A percentile compares a stretch with the other conserved stretches of the same genome.
Evolutionary conservation across 768 basidiomycete genomes (phyloP).

Genomic region (Phlebiopsis flavidoalba): DNA sequence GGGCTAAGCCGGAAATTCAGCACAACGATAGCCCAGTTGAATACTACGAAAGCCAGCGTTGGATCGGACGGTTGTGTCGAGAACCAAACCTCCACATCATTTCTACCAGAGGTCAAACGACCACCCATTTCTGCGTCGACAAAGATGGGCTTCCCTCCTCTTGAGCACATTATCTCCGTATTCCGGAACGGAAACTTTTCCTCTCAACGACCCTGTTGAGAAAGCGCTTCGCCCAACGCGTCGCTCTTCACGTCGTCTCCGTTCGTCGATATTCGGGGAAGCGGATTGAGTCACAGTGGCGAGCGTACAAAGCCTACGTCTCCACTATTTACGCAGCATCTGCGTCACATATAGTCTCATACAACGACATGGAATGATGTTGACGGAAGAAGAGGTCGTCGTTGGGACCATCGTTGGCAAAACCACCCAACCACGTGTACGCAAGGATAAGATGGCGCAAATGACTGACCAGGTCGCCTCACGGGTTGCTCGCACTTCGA

Average conservation of each 20-base stretch:
- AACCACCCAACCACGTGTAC: constrained; percentile 44
- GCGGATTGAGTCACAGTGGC: not conserved
- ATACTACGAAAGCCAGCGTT: constrained; percentile 37
- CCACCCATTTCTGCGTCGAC: constrained; percentile 7
- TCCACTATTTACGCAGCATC: constrained; percentile 40
- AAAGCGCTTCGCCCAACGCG: constrained; percentile 13
- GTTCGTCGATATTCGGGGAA: not conserved
- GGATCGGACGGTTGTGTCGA: constrained; percentile 56
- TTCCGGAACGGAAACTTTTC: not conserved
- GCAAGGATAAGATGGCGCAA: constrained; percentile 43
- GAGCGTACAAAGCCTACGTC: constrained; percentile 31
- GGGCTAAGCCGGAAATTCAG: constrained; percentile 56
- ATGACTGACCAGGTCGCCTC: constrained; percentile 46
- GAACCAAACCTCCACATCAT: constrained; percentile 41
- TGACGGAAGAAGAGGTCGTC: constrained; percentile 58
- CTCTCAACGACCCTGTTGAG: not conserved
- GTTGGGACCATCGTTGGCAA: constrained; percentile 61
- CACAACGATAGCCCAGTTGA: constrained; percentile 17
- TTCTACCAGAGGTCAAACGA: constrained; percentile 13
- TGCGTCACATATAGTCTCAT: constrained; percentile 42
- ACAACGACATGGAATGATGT: constrained; percentile 29
- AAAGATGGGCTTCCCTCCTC: constrained; percentile 8
- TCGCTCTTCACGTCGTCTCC: constrained; percentile 12
- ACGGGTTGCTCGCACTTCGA: constrained; percentile 33
- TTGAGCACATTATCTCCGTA: not conserved